Evolutionary conservation across 495 filamentous ascomycete genomes (phyloP), one percentile per base, ranked within the genome.

Genomic region (Diplogelasinospora grovesii): DNA sequence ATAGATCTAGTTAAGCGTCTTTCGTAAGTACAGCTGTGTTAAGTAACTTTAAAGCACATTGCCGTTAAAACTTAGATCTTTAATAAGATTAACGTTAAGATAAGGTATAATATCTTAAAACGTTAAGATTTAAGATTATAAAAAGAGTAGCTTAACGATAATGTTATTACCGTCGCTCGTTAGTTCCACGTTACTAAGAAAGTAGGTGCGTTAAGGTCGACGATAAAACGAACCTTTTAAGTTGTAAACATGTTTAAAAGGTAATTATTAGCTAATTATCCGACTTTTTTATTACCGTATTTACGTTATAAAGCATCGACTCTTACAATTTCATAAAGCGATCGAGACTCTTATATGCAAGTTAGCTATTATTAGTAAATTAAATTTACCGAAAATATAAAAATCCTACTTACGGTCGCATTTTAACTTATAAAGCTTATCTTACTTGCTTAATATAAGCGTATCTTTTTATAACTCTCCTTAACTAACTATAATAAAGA

Each of bases 181-280:
- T n/a, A n/a, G n/a, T n/a, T n/a, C n/a, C n/a, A n/a, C n/a, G n/a
- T n/a, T n/a, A n/a, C n/a, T n/a, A n/a, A n/a, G n/a, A n/a, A n/a
- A n/a, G n/a, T n/a, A n/a, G n/a, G n/a, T n/a, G n/a, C n/a, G n/a
- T n/a, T n/a, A n/a, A n/a, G n/a, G n/a, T n/a, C n/a, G n/a, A n/a
- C n/a, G n/a, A n/a, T n/a, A n/a, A n/a, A n/a, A n/a, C 62, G 43
- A 61, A 89, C 85, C 85, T 95, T 64, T 98, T 92, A 15, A 97
- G 71, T 49, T 96, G 92, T 49, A 95, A 65, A 55, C 86, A 93
- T 7, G 89, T 92, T 90, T 90, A 98, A 50, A 86, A 95, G 5
- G 87, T 85, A 48, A 92, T 81, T 23, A 82, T 68, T 35, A 84
- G 69, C 27, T 83, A 68, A 39, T 77, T 77, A 49, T 77, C 73